Conservation (phyloP, 2,329 filamentous ascomycete species). For the Lasiodiplodia gonubiensis region DNA sequence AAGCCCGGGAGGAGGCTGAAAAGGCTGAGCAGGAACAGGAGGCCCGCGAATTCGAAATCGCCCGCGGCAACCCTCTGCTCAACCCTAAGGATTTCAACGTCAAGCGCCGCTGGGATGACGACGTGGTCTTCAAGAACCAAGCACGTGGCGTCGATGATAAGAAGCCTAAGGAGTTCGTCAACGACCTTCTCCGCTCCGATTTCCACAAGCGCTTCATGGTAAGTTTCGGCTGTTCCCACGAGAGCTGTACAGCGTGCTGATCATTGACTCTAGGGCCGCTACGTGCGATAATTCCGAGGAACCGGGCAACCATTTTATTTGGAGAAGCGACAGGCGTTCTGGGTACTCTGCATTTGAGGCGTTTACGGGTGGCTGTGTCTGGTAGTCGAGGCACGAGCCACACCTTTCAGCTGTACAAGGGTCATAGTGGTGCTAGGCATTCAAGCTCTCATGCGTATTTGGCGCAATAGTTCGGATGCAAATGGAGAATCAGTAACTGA, state of each 20-base stretch:
- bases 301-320: background rate
- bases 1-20: constrained; percentile 82
- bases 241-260: background rate
- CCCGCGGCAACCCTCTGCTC: constrained; percentile 87
- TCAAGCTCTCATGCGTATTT: too few relatives aligned
- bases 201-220: constrained; percentile 98
- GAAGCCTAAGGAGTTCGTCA: constrained; percentile 95
- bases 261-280: constrained; percentile 39
- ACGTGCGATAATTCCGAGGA: constrained; percentile 42
- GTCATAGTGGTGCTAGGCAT: background rate
- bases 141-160: constrained; percentile 92
- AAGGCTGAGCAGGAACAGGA: constrained; percentile 81
- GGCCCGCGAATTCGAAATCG: constrained; percentile 84
- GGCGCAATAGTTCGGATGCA: too few relatives aligned
- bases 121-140: constrained; percentile 99
- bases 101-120: constrained; percentile 93
- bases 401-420: constrained; percentile 20
- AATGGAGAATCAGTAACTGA: too few relatives aligned
- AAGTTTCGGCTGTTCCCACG: constrained; percentile 34
- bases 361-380: constrained; percentile 29
- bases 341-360: constrained; percentile 35
- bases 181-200: constrained; percentile 90
- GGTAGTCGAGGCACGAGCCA: constrained; percentile 8
- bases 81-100: constrained; percentile 88
- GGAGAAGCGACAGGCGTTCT: constrained; percentile 11